Percentiles rank a stretch among this genome's conserved stretches.
phyloP scores from a whole-genome alignment of 768 basidiomycete species.

The Gyrodon lividus region DNA sequence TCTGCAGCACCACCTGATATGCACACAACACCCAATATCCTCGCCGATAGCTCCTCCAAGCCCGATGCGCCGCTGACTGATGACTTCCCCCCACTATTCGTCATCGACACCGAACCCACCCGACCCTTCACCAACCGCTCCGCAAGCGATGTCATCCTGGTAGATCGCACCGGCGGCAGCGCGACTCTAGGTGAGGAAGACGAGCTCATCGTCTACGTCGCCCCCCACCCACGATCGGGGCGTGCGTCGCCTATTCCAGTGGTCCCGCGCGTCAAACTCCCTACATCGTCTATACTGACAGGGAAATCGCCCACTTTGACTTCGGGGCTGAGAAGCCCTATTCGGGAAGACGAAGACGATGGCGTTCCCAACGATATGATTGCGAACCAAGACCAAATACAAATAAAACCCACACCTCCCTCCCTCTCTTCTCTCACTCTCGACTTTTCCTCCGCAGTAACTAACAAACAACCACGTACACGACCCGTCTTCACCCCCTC shows the following conservation, averaged over 20 bases:
- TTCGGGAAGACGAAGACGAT: slow-evolving; percentile 6
- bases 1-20: background rate
- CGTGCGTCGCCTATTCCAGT: slow-evolving; percentile 13
- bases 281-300: slow-evolving; percentile 27
- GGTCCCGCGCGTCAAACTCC: slow-evolving; percentile 15
- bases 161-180: slow-evolving; percentile 18
- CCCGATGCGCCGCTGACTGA: background rate
- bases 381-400: background rate
- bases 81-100: slow-evolving; percentile 16
- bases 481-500: slow-evolving; percentile 30
- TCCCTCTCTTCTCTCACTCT: slow-evolving; percentile 29
- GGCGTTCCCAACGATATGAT: background rate
- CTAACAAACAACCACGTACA: slow-evolving; percentile 24
- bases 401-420: slow-evolving; percentile 13
- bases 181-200: slow-evolving; percentile 42
- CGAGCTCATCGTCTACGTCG: slow-evolving; percentile 75
- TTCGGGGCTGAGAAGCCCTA: slow-evolving; percentile 2
- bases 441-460: slow-evolving; percentile 9
- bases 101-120: slow-evolving; percentile 42
- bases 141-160: slow-evolving; percentile 22
- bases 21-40: background rate
- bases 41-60: background rate
- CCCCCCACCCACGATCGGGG: slow-evolving; percentile 59
- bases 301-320: slow-evolving; percentile 11
- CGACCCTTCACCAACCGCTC: slow-evolving; percentile 1